Percentiles rank a stretch among this genome's conserved stretches.
Conservation (phyloP, 75 land plant species). For the Larix kaempferi region DNA sequence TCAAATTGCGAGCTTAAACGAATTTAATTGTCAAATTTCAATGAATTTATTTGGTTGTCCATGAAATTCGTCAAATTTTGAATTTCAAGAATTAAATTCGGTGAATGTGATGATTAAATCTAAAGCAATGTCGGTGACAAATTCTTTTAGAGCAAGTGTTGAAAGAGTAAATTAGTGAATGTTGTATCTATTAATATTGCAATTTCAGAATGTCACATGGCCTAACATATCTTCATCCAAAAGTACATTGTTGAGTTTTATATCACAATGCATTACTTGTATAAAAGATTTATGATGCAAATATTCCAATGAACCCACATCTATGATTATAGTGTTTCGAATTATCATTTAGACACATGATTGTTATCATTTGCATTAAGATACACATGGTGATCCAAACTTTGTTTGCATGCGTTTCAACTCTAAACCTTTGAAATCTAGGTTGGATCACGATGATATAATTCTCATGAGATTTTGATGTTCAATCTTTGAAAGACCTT, state of each 20-base stretch:
- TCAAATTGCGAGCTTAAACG: too few species aligned
- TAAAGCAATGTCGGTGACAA: background rate
- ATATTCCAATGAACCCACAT: conserved; percentile 31
- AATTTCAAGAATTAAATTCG: background rate
- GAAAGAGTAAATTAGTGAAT: background rate
- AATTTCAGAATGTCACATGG: background rate
- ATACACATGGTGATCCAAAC: background rate
- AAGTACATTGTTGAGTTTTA: conserved; percentile 7
- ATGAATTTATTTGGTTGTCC: too few species aligned
- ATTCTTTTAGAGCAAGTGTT: background rate
- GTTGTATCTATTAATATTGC: too few species aligned
- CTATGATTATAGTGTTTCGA: conserved; percentile 17
- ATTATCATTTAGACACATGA: background rate
- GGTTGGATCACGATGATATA: background rate
- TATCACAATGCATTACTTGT: conserved; percentile 2
- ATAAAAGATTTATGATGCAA: conserved; percentile 21
- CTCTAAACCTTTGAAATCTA: background rate
- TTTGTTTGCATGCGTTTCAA: background rate
- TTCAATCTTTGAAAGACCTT: background rate
- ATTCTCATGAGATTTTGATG: conserved; percentile 1
- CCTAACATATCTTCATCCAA: background rate
- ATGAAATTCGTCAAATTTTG: background rate
- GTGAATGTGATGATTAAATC: background rate
- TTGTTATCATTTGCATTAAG: background rate
- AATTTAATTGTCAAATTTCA: too few species aligned